phyloP scores from a whole-genome alignment of 768 basidiomycete species.

The Boletus fagicola region DNA sequence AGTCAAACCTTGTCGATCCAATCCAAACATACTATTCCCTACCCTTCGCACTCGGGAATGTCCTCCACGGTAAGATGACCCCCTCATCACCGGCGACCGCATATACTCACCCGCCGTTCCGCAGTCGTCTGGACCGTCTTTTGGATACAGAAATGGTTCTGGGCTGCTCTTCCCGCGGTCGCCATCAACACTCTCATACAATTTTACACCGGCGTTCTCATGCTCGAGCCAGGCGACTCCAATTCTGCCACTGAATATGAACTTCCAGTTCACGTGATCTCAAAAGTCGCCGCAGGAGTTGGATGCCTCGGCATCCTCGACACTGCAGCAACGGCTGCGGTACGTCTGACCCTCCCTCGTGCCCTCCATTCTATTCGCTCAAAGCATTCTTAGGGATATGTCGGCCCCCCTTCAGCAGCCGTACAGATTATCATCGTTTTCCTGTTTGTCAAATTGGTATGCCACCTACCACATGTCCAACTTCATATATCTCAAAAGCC shows the following conservation, averaged over 20 bases:
- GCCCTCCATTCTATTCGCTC: not conserved
- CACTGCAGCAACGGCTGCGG: not conserved
- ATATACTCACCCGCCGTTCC: not conserved
- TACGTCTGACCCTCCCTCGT: not conserved
- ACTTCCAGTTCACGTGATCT: not conserved
- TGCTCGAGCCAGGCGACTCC: not conserved
- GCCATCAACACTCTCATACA: not conserved
- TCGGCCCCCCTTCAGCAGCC: not conserved
- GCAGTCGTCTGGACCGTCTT: constrained; percentile 13
- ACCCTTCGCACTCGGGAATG: not conserved
- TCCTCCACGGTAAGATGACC: not conserved
- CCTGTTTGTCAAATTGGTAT: not conserved
- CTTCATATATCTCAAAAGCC: not conserved
- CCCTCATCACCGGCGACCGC: not conserved
- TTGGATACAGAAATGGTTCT: constrained; percentile 30
- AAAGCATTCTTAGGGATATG: not conserved
- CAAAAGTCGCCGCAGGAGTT: constrained; percentile 31
- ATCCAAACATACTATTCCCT: not conserved
- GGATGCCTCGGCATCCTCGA: constrained; percentile 17
- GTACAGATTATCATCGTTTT: not conserved
- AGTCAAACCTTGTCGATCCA: not conserved
- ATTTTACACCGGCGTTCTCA: not conserved
- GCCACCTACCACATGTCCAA: not conserved
- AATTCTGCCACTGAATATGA: not conserved
- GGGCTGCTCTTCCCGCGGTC: not conserved